Base-by-base conservation (phyloP, 768 basidiomycete genomes). In the Hortiboletus campestris region DNA sequence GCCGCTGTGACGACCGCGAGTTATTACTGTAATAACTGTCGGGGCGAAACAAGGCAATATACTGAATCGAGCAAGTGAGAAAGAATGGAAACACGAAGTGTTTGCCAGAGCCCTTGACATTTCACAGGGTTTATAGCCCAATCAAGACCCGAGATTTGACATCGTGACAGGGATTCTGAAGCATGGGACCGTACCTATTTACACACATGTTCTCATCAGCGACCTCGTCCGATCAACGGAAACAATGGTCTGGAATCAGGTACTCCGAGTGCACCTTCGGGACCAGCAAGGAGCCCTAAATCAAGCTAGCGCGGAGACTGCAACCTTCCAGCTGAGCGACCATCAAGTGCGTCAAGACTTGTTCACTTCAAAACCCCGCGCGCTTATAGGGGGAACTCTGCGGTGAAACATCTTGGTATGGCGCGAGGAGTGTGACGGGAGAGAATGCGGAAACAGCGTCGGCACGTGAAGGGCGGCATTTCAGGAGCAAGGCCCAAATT, bases 401-500 rank as follows among this genome's bases (percentile, higher is more conserved):
- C 6, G n/a, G 11, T 49, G 51, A 20, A 50, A 36, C 45, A 28
- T 29, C 14, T 28, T 25, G 25, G 25, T 25, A 25, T 25, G 25
- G 6, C 2, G 25, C 25, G 25, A 3, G 80, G 20, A 62, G 59
- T 19, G 20, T 58, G 40, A 58, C 53, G 16, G 57, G 62, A 1
- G 63, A 67, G 28, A 68, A 72, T 8, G 52, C 64, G 19, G 58
- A 72, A 22, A 57, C 61, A 28, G 42, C 58, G 2, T 59, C 53
- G 25, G 66, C 63, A 35, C 61, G 41, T 25, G 25, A 6, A 25
- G 4, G 25, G 25, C 25, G 25, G 25, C 2, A 25, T 25, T 25
- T 3, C 25, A 25, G 6, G 25, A 25, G 25, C 25, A 25, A 6
- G 6, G 25, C 6, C 25, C 2, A 25, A 25, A 25, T 6, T 6